These are phyloP conservation scores for Moesziomyces aphidis DNA, from an alignment of 1,284 basidiomycete genomes.

Conservation along the genomic window DNA sequence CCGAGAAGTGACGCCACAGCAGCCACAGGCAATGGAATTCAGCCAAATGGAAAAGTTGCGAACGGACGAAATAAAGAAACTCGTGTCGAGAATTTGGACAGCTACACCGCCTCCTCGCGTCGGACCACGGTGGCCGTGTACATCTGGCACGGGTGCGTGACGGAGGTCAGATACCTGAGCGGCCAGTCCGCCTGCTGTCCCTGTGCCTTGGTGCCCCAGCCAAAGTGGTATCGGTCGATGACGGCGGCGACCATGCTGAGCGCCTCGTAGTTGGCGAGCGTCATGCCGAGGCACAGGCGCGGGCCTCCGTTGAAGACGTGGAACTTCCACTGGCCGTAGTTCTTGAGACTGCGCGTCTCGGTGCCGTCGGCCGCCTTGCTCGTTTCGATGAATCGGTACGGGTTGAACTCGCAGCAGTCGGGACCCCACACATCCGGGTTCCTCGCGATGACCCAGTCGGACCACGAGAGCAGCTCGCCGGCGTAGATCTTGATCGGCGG, in stretches of 20 bases:
- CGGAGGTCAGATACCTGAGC: slow-evolving; percentile 42
- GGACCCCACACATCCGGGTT: slow-evolving; percentile 58
- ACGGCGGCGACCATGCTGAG: slow-evolving; percentile 37
- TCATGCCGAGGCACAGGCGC: slow-evolving; percentile 60
- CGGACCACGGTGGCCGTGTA: slow-evolving; percentile 46
- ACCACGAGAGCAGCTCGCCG: slow-evolving; percentile 53
- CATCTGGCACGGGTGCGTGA: slow-evolving; percentile 55
- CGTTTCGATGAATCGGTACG: slow-evolving; percentile 51
- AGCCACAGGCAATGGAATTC: neutral
- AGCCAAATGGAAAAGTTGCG: neutral
- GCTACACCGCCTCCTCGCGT: slow-evolving; percentile 10
- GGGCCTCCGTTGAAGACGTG: slow-evolving; percentile 60
- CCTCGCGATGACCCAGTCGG: slow-evolving; percentile 60
- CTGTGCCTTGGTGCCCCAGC: slow-evolving; percentile 48
- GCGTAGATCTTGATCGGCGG: slow-evolving; percentile 54
- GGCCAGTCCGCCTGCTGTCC: slow-evolving; percentile 57
- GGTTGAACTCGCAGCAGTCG: slow-evolving; percentile 52
- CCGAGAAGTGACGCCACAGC: too few species aligned
- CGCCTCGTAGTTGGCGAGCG: slow-evolving; percentile 56
- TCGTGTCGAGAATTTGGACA: neutral
- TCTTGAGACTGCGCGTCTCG: slow-evolving; percentile 21
- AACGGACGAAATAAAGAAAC: neutral
- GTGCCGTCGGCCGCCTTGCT: slow-evolving; percentile 24
- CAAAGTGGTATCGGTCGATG: slow-evolving; percentile 44
- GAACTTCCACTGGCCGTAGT: slow-evolving; percentile 58